A percentile compares a stretch with the other conserved stretches of the same genome.
phyloP scores from a whole-genome alignment of 2,329 filamentous ascomycete species.

The Venturia effusa region DNA sequence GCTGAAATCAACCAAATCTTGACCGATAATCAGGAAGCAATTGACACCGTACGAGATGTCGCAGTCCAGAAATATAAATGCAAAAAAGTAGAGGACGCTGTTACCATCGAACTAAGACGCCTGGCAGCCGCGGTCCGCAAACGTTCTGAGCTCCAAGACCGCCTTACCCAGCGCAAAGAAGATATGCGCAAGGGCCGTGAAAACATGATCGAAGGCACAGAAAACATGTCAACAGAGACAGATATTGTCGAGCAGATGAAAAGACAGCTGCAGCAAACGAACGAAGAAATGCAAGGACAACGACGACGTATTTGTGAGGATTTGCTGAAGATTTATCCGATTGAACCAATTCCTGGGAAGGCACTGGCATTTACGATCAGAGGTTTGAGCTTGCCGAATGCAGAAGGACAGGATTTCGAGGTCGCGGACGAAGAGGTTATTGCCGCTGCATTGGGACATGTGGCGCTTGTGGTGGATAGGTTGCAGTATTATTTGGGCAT shows the following conservation, averaged over 20 bases:
- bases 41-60: slow-evolving; percentile 25
- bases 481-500: slow-evolving; percentile 74
- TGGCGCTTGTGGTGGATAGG: slow-evolving; percentile 62
- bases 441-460: slow-evolving; percentile 71
- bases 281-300: slow-evolving; percentile 68
- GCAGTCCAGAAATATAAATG: slow-evolving; percentile 21
- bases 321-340: slow-evolving; percentile 66
- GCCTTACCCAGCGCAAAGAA: slow-evolving; percentile 52
- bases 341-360: slow-evolving; percentile 52
- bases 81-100: slow-evolving; percentile 38
- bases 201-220: slow-evolving; percentile 46
- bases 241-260: slow-evolving; percentile 38
- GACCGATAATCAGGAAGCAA: slow-evolving; percentile 26
- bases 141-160: slow-evolving; percentile 56
- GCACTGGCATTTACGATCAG: slow-evolving; percentile 78
- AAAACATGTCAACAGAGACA: slow-evolving; percentile 47
- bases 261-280: slow-evolving; percentile 44
- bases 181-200: slow-evolving; percentile 56
- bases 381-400: slow-evolving; percentile 68
- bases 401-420: slow-evolving; percentile 45
- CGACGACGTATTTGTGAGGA: slow-evolving; percentile 81
- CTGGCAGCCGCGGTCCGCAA: slow-evolving; percentile 51
- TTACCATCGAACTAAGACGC: slow-evolving; percentile 54
- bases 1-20: slow-evolving; percentile 58
- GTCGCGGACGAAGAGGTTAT: slow-evolving; percentile 59